These are phyloP conservation scores for Microsporum audouinii DNA, from an alignment of 2,329 filamentous ascomycete genomes.

Conservation along the genomic window DNA sequence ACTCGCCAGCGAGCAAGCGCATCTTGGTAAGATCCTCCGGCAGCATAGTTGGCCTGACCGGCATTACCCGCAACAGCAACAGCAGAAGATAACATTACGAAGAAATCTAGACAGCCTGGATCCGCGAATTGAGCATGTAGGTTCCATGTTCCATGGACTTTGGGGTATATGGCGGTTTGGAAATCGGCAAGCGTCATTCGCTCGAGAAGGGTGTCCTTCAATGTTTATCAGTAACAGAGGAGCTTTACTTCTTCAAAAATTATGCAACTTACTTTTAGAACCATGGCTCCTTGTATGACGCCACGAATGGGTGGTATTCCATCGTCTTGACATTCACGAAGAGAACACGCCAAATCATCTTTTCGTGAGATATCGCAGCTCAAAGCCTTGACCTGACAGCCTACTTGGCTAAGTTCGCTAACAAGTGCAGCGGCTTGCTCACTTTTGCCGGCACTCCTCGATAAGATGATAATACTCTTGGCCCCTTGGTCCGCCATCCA, in stretches of 20 bases:
- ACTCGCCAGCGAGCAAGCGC: constrained; percentile 13
- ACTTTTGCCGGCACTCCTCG: constrained; percentile 14
- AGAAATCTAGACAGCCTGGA: constrained; percentile 17
- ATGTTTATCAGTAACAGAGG: constrained; percentile 15
- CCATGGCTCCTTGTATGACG: constrained; percentile 9
- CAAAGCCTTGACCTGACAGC: constrained; percentile 7
- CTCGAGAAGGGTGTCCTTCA: not conserved
- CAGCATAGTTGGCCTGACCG: constrained; percentile 9
- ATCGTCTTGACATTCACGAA: constrained; percentile 9
- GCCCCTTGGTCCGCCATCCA: constrained; percentile 20
- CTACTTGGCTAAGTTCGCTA: constrained; percentile 7
- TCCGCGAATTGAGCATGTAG: constrained; percentile 16
- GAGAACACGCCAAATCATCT: constrained; percentile 7
- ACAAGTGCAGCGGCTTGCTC: constrained; percentile 6
- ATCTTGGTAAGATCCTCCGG: constrained; percentile 10
- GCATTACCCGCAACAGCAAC: not conserved
- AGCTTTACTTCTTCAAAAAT: not conserved
- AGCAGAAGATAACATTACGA: constrained; percentile 11
- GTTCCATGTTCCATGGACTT: constrained; percentile 21
- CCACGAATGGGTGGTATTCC: not conserved
- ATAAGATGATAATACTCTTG: constrained; percentile 22
- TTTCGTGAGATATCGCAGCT: not conserved
- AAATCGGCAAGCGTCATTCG: constrained; percentile 1
- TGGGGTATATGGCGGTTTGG: constrained; percentile 19
- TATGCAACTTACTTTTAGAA: constrained; percentile 4